Percentiles rank a stretch among this genome's conserved stretches.
Conservation (phyloP, 257 asterid genomes). For the Fraxinus pennsylvanica region DNA sequence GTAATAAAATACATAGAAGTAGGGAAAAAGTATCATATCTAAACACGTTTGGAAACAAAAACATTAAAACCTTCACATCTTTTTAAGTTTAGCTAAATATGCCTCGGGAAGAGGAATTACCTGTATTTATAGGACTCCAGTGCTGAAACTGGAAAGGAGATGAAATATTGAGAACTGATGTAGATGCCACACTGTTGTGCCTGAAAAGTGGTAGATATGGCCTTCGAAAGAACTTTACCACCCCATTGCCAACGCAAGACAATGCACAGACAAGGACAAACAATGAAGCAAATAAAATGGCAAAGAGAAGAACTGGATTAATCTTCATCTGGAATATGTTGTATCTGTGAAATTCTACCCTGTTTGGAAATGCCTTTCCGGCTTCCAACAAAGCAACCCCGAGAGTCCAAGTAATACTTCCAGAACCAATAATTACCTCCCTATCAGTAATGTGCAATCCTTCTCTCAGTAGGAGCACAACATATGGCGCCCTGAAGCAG, state of each 20-base stretch:
- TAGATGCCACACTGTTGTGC: neutral
- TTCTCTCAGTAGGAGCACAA: slow-evolving; percentile 60
- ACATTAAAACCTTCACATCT: too few relatives aligned
- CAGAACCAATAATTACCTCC: slow-evolving; percentile 55
- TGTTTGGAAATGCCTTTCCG: slow-evolving; percentile 45
- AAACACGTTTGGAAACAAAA: neutral
- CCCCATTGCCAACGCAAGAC: slow-evolving; percentile 40
- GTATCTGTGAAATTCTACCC: slow-evolving; percentile 38
- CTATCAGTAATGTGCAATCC: slow-evolving; percentile 64
- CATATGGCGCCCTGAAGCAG: slow-evolving; percentile 67
- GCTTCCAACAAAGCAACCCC: slow-evolving; percentile 77
- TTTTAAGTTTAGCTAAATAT: neutral
- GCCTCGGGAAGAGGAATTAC: slow-evolving; percentile 24
- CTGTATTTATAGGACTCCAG: slow-evolving; percentile 66
- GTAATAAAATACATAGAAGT: too few relatives aligned
- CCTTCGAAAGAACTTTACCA: slow-evolving; percentile 13
- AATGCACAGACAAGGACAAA: slow-evolving; percentile 46
- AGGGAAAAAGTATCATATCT: too few relatives aligned
- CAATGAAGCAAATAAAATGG: slow-evolving; percentile 45
- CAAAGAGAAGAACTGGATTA: slow-evolving; percentile 39
- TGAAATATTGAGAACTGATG: neutral
- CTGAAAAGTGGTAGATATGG: neutral
- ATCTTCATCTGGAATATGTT: slow-evolving; percentile 42
- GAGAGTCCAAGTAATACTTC: slow-evolving; percentile 72
- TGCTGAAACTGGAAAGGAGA: slow-evolving; percentile 24